Evolutionary conservation across 345 rosid species (phyloP), one percentile per base, ranked within the genome.

Genomic region (Barbarea vulgaris): DNA sequence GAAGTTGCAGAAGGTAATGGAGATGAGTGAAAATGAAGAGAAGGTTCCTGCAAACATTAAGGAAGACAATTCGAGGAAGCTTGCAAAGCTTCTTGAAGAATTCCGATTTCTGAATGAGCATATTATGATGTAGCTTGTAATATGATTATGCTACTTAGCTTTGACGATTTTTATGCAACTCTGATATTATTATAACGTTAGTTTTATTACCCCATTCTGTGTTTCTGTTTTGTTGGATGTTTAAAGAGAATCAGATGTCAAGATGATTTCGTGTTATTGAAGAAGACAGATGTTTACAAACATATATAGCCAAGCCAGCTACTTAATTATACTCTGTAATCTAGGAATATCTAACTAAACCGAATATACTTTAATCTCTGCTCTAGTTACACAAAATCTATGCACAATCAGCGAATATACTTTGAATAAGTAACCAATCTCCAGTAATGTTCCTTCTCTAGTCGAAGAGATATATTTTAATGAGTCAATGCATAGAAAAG

Each of bases 31-130:
- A 24, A 88, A 92, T 33, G 84, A 77, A 58, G 89, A 90, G 48
- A 92, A 86, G 74, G 97, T 84, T 30, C 88, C 88, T 27, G 24
- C 79, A 34, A 83, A 77, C 18, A 75, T 90, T 18, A 91, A 85
- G 62, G 87, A 92, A 25, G 87, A 83, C 25, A 84, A 87, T 34
- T 64, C 41, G 0, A 68, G 58, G 2, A 89, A 89, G 81, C 80
- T 88, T 50, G 66, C 82, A 2, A 88, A 81, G 65, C 86, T 88
- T 52, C 10, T 84, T 21, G 81, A 82, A 54, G 88, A 89, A 58
- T 37, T 85, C 13, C 30, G 85, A 87, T 27, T 87, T 89, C 68
- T 84, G 87, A 86, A 74, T 33, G 58, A 48, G 0, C 84, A 87
- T 17, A 93, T 58, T 36, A 39, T 39, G 44, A 13, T 34, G 39